Base-by-base conservation (phyloP, 176 grass and related monocot genomes). In the Metroxylon sagu region DNA sequence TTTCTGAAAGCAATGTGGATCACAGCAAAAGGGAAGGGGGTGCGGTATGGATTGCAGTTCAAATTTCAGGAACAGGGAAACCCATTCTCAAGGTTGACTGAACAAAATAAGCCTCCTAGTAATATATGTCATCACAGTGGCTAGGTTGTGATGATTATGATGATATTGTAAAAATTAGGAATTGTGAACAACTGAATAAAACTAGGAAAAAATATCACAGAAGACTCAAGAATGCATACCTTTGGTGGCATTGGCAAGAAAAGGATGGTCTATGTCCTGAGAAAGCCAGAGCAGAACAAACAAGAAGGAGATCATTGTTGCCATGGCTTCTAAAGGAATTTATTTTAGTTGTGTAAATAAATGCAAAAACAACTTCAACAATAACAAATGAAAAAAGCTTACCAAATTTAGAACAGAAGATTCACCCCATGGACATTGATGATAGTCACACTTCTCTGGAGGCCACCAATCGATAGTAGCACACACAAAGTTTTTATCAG, bases 401-500 rank as follows among this genome's bases (percentile, higher is more conserved):
- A 97, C 93, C 84, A 97, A 71, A 69, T 97, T 97, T 56, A 97
- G 78, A 67, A 77, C 52, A 60, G 93, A 97, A 71, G 93, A 74
- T 4, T 76, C 53, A 55, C 78, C 87, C 93, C 93, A 97, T 63
- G 93, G 93, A 56, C 93, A 97, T 16, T 97, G 73, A 66, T 92
- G 53, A 25, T 98, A 98, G 59, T 92, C 92, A 53, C 93, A 98
- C 70, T 98, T 98, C 74, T 92, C 81, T 0, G 78, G 87, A 57
- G 93, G 93, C 93, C 93, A 98, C 93, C 93, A 98, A 92, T 98
- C 93, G 26, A 98, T 65, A 56, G 93, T 98, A 16, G 87, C 84
- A 1, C 93, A 98, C 59, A 98, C 71, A 31, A 88, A 98, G 70
- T 73, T 80, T 12, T 83, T 65, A 43, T 77, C 82, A 17, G 79